These are phyloP conservation scores for Petunia hybrid DNA, from an alignment of 305 asterid genomes.

Conservation along the genomic window DNA sequence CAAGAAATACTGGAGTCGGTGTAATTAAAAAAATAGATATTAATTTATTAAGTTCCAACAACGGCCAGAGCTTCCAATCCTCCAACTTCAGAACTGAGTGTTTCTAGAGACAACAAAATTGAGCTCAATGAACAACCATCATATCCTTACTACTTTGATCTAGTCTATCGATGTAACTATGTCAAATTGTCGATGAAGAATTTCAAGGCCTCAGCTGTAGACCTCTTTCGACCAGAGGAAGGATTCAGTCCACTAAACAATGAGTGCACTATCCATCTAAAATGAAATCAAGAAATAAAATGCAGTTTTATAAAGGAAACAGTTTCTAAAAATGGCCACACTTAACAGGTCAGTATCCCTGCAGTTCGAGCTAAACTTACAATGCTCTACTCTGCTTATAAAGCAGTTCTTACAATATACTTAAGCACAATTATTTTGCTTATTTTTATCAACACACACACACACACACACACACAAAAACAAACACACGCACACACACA, in stretches of 20 bases:
- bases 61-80: no score
- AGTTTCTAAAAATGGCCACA: background rate
- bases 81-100: no score
- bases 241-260: conserved; percentile 12
- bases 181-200: background rate
- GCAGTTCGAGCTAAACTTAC: background rate
- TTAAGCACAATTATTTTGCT: no score
- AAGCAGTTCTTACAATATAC: background rate
- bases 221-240: background rate
- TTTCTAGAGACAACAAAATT: no score
- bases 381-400: conserved; percentile 2
- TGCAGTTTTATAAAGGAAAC: background rate
- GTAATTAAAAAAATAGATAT: no score
- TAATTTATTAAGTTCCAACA: no score
- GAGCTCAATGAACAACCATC: no score
- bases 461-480: no score
- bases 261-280: conserved; percentile 15
- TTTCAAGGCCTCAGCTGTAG: background rate
- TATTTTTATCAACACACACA: no score
- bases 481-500: no score
- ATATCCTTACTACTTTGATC: conserved; percentile 11
- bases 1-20: no score
- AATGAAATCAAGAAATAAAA: conserved; percentile 12
- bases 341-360: no score
- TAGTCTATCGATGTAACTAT: background rate